phyloP scores from a whole-genome alignment of 805 yeast species.

The Sugiyamaella valdiviana region DNA sequence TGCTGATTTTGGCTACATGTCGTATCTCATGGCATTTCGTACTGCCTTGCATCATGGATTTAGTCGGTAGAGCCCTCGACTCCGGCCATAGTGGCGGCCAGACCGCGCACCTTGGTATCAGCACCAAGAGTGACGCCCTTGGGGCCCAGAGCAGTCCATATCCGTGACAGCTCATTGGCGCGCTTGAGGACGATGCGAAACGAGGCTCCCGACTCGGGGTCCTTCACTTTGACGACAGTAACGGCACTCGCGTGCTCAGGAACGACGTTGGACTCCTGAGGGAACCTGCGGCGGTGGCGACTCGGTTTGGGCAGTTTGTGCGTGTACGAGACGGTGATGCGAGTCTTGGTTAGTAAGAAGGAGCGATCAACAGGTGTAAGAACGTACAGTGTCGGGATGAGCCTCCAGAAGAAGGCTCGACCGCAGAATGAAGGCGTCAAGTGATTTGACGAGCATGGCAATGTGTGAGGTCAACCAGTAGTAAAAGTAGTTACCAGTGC shows the following conservation, averaged over 20 bases:
- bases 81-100: constrained; percentile 29
- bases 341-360: constrained; percentile 14
- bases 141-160: constrained; percentile 64
- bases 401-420: constrained; percentile 39
- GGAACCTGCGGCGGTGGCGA: neutral
- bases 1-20: no score
- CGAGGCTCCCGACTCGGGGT: constrained; percentile 57
- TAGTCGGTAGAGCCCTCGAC: constrained; percentile 16
- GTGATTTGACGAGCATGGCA: constrained; percentile 19
- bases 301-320: constrained; percentile 27
- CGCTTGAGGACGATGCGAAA: constrained; percentile 54
- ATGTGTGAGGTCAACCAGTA: neutral
- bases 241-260: constrained; percentile 29
- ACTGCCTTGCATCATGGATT: no score
- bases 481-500: no score
- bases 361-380: neutral
- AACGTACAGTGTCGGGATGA: constrained; percentile 36
- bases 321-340: constrained; percentile 34
- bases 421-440: constrained; percentile 40
- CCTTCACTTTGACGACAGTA: constrained; percentile 54
- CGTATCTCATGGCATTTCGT: no score
- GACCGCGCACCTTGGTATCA: constrained; percentile 20
- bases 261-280: constrained; percentile 21
- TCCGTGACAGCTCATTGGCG: constrained; percentile 65
- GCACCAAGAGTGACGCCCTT: constrained; percentile 24